Conservation (phyloP, 768 basidiomycete species). For the Rhodotorula kratochvilovae region DNA sequence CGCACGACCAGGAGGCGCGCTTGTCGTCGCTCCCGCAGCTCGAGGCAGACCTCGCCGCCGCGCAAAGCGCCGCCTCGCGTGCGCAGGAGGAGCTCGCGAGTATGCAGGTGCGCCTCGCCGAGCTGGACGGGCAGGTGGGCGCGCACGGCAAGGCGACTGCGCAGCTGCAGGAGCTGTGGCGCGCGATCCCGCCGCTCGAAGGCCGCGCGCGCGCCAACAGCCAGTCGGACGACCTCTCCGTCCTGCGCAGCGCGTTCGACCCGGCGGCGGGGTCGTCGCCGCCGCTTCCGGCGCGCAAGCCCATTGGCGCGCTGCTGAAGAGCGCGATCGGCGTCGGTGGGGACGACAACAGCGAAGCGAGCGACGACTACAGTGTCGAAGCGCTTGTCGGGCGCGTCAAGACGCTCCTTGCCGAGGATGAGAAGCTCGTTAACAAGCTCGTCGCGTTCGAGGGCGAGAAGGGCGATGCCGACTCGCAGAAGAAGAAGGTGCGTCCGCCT, state of each 20-base stretch:
- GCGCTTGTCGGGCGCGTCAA: conserved; percentile 55
- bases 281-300: background rate
- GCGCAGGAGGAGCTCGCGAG: background rate
- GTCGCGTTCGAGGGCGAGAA: conserved; percentile 82
- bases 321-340: conserved; percentile 41
- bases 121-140: background rate
- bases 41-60: background rate
- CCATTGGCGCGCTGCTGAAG: conserved; percentile 40
- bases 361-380: conserved; percentile 60
- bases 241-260: conserved; percentile 6
- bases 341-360: background rate
- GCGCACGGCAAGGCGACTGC: background rate
- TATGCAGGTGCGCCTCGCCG: background rate
- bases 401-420: conserved; percentile 57
- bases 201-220: background rate
- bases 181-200: background rate
- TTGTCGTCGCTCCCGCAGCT: background rate
- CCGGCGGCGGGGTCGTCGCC: conserved; percentile 19
- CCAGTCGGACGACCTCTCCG: background rate
- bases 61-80: background rate
- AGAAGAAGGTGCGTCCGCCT: conserved; percentile 53
- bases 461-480: conserved; percentile 68
- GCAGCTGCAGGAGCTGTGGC: conserved; percentile 1
- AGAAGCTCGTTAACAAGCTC: conserved; percentile 73
- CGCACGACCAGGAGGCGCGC: background rate